Evolutionary conservation across 345 rosid species (phyloP).

Genomic region (Citrus hindsii): DNA sequence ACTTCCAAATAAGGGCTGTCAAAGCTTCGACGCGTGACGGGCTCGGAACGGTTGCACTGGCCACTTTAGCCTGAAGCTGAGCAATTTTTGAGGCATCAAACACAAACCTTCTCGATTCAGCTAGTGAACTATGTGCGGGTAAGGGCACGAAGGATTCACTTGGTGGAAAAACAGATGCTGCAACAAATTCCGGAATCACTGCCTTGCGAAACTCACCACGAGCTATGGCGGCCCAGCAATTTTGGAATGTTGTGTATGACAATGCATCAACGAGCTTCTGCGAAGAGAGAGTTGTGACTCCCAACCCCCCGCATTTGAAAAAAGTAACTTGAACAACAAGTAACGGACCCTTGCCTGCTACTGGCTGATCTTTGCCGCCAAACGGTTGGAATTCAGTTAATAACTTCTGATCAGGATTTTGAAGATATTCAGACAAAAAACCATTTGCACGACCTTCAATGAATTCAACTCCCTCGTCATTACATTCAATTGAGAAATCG

Average conservation of each 20-base stretch:
- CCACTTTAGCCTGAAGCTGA: conserved; percentile 19
- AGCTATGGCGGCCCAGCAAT: not conserved
- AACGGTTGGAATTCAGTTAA: conserved; percentile 17
- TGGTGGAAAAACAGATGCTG: not conserved
- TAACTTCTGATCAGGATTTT: conserved; percentile 2
- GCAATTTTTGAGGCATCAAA: conserved; percentile 18
- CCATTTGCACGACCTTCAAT: conserved; percentile 19
- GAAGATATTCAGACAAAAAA: conserved; percentile 6
- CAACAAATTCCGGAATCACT: not conserved
- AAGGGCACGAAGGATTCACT: not conserved
- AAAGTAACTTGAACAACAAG: not conserved
- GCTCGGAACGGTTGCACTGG: not conserved
- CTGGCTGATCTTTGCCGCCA: not conserved
- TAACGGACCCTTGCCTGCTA: not conserved
- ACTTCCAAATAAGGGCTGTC: conserved; percentile 24
- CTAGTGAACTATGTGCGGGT: not conserved
- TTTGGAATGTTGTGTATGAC: not conserved
- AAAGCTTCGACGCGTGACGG: conserved; percentile 36
- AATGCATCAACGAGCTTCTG: not conserved
- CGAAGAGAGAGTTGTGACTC: not conserved
- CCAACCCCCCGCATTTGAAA: not conserved
- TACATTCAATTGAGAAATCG: conserved; percentile 1
- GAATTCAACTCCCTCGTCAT: conserved; percentile 16
- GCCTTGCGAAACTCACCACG: not conserved
- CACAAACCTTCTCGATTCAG: conserved; percentile 10